phyloP scores from a whole-genome alignment of 306 rosid species.

The Geum urbanum region DNA sequence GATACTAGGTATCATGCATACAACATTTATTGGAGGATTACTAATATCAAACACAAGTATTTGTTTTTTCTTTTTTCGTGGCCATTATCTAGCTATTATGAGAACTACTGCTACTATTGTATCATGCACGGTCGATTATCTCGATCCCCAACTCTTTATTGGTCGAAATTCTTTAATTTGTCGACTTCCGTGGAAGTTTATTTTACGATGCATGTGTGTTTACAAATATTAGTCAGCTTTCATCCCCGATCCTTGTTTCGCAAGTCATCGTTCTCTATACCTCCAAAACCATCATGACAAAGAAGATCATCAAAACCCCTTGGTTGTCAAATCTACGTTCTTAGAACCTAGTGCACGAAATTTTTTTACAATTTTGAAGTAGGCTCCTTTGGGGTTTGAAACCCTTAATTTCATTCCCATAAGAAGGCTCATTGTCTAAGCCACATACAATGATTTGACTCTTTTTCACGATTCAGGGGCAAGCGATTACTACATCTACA shows the following conservation, averaged over 20 bases:
- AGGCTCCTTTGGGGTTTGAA: background rate
- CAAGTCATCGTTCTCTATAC: background rate
- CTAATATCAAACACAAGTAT: too few relatives aligned
- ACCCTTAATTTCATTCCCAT: background rate
- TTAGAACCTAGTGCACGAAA: too few relatives aligned
- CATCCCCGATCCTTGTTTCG: background rate
- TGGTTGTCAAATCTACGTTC: background rate
- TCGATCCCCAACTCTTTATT: background rate
- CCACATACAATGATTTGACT: background rate
- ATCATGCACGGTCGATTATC: too few relatives aligned
- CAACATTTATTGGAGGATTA: too few relatives aligned
- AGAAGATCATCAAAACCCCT: background rate
- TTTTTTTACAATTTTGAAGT: background rate
- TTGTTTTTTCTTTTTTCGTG: too few relatives aligned
- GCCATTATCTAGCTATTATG: too few relatives aligned
- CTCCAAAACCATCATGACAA: background rate
- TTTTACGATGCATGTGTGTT: background rate
- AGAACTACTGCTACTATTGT: too few relatives aligned
- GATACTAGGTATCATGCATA: too few relatives aligned
- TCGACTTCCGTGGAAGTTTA: background rate
- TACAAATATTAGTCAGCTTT: background rate
- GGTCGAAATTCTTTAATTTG: background rate
- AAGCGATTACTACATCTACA: background rate
- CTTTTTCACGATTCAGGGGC: background rate
- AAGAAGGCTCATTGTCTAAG: background rate